Evolutionary conservation across 306 rosid species (phyloP).

Genomic region (Hippophae gyantsensis): DNA sequence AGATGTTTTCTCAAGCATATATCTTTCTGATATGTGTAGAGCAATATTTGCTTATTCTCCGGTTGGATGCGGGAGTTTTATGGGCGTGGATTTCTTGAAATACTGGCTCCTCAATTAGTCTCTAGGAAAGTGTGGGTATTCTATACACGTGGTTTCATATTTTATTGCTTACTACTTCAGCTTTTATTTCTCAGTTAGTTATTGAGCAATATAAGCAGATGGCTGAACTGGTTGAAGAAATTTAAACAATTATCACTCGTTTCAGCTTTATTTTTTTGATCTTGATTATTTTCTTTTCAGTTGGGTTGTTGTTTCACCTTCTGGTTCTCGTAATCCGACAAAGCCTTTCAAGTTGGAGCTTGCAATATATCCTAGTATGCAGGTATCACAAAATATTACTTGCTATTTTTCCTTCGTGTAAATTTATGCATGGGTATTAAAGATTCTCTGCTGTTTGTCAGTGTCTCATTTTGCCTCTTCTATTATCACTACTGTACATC

Average conservation of each 20-base stretch:
- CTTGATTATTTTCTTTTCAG: constrained; percentile 37
- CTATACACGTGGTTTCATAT: constrained; percentile 10
- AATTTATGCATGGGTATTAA: background rate
- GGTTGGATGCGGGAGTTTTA: constrained; percentile 90
- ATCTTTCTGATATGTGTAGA: constrained; percentile 26
- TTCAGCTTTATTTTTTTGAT: constrained; percentile 5
- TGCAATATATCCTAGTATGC: constrained; percentile 64
- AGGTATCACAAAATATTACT: constrained; percentile 38
- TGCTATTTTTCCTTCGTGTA: constrained; percentile 3
- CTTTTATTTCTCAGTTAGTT: constrained; percentile 3
- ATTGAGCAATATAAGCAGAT: constrained; percentile 12
- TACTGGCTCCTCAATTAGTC: constrained; percentile 70
- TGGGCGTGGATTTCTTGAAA: constrained; percentile 87
- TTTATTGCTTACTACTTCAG: constrained; percentile 12
- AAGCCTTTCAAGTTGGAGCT: constrained; percentile 94
- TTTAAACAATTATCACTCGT: constrained; percentile 2
- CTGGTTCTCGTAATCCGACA: constrained; percentile 51
- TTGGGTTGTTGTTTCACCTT: constrained; percentile 86
- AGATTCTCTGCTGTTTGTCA: background rate
- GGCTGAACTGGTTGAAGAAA: constrained; percentile 15
- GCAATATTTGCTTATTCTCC: constrained; percentile 78
- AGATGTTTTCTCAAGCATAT: background rate
- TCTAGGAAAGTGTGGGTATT: constrained; percentile 75
- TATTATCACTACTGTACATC: background rate
- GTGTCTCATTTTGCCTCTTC: background rate